phyloP scores from a whole-genome alignment of 2,329 filamentous ascomycete genomes.

The Arachnopeziza araneosa region DNA sequence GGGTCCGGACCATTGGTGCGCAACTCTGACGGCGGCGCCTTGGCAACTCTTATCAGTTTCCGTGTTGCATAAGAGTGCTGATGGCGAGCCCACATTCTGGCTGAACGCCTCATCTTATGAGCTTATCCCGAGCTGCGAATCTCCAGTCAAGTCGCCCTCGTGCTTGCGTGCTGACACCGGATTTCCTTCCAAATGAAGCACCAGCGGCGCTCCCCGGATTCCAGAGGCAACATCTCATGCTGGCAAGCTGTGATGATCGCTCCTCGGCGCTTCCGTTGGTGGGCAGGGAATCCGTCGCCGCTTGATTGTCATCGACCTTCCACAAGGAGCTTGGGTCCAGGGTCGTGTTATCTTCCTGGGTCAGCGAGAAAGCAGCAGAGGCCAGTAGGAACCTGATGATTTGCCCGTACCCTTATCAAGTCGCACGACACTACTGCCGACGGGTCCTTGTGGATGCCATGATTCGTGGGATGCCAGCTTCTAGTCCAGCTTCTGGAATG shows the following conservation, averaged over 20 bases:
- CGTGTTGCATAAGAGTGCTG: background rate
- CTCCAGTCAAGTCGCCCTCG: background rate
- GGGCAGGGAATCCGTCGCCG: background rate
- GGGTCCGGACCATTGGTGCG: background rate
- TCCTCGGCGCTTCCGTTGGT: background rate
- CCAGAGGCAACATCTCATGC: background rate
- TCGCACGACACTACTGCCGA: background rate
- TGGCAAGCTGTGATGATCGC: background rate
- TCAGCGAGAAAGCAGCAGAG: background rate
- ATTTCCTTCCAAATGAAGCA: background rate
- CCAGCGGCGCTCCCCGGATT: background rate
- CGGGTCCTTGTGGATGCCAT: background rate
- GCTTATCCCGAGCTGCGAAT: background rate
- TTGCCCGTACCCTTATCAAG: background rate
- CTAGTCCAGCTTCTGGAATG: background rate
- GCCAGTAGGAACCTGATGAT: background rate
- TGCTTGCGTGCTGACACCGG: background rate
- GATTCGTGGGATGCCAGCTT: background rate
- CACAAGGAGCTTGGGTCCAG: background rate
- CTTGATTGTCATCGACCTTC: background rate
- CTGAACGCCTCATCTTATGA: background rate
- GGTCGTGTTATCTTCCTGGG: background rate
- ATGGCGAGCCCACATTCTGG: background rate
- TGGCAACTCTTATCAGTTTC: background rate
- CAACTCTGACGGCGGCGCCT: background rate